Percentiles rank a stretch among this genome's conserved stretches.
Evolutionary conservation across 139 green algal species (phyloP).

Genomic region (Diplosphaera chodatii): DNA sequence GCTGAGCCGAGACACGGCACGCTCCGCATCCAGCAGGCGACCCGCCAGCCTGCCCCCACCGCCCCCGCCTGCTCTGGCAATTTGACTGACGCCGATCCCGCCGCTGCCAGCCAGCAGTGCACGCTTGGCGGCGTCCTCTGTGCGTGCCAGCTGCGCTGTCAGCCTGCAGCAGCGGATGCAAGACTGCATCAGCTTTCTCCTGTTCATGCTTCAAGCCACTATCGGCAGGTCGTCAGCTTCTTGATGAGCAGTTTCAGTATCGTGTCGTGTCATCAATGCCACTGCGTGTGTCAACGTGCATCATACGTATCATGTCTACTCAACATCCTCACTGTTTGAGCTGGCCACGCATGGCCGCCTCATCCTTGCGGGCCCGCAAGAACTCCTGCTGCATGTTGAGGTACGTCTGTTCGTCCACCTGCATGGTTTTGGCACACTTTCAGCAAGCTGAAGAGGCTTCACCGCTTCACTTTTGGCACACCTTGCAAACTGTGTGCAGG

Average conservation of each 20-base stretch:
- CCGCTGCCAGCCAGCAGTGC: constrained; percentile 45
- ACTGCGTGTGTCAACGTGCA: not conserved
- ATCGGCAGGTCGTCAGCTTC: not conserved
- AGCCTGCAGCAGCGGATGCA: constrained; percentile 41
- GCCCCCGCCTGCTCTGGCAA: too few relatives aligned
- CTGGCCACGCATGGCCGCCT: not conserved
- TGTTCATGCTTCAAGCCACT: not conserved
- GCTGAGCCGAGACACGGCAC: constrained; percentile 33
- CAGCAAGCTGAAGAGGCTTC: too few relatives aligned
- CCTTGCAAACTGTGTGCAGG: too few relatives aligned
- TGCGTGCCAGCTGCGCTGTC: constrained; percentile 60
- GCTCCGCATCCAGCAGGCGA: constrained; percentile 56
- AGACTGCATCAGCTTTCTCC: not conserved
- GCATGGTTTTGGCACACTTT: not conserved
- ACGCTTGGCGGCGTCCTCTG: constrained; percentile 70
- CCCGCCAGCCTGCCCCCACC: constrained; percentile 49
- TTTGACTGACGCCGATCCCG: constrained; percentile 1
- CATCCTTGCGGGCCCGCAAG: constrained; percentile 9
- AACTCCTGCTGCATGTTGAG: constrained; percentile 32
- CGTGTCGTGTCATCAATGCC: not conserved
- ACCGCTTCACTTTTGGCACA: too few relatives aligned
- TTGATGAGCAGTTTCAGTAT: not conserved
- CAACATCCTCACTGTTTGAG: not conserved
- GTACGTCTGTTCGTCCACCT: constrained; percentile 25
- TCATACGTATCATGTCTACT: too few relatives aligned